A percentile compares a stretch with the other conserved stretches of the same genome.
phyloP scores from a whole-genome alignment of 768 basidiomycete genomes.

The Macrolepiota albuminosa region DNA sequence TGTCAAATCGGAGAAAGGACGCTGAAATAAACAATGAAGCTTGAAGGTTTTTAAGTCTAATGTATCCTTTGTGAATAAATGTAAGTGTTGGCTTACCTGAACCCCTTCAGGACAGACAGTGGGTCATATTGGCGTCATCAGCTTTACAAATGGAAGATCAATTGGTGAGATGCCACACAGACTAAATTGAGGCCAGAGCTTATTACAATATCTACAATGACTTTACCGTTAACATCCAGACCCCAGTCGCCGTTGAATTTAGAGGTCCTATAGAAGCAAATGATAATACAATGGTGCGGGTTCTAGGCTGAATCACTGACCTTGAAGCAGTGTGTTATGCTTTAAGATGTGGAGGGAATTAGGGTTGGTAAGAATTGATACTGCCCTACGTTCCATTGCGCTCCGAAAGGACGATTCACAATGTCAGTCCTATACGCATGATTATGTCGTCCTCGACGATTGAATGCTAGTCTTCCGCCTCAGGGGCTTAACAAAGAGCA shows the following conservation, averaged over 20 bases:
- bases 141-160: neutral
- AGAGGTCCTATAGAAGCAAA: constrained; percentile 25
- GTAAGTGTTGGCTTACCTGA: neutral
- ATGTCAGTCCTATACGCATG: constrained; percentile 16
- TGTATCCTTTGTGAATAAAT: neutral
- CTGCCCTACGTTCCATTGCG: constrained; percentile 23
- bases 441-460: neutral
- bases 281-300: constrained; percentile 31
- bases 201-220: too few relatives aligned
- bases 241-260: constrained; percentile 20
- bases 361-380: constrained; percentile 6
- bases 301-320: constrained; percentile 26
- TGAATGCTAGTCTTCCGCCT: constrained; percentile 8
- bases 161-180: too few relatives aligned
- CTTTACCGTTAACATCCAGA: neutral
- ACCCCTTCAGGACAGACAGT: too few relatives aligned
- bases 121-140: too few relatives aligned
- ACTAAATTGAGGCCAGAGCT: too few relatives aligned
- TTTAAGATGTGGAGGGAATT: constrained; percentile 4
- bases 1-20: constrained; percentile 18
- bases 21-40: neutral
- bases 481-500: constrained; percentile 4
- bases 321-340: constrained; percentile 19
- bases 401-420: constrained; percentile 25
- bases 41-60: neutral